Evolutionary conservation across 768 basidiomycete species (phyloP), one percentile per base, ranked within the genome.

Genomic region (Boletellus ananiceps): DNA sequence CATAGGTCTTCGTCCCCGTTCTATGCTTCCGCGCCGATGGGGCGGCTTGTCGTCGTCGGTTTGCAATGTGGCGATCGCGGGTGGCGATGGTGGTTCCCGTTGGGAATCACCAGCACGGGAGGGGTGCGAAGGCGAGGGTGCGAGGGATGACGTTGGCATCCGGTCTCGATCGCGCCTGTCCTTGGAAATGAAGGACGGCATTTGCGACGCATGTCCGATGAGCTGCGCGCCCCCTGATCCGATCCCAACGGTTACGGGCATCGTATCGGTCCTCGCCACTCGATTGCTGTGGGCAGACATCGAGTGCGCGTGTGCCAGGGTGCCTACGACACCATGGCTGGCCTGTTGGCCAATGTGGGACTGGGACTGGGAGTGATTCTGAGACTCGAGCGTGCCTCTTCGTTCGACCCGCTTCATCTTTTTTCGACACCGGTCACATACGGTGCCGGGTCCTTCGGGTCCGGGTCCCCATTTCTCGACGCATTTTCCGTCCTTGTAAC

Each of bases 401-500:
- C 85, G 72, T 61, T 90, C 88, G 43, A 87, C 84, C 2, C 88
- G 80, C 68, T 89, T 89, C 86, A 88, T 88, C 66, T 89, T 88
- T 66, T 90, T 90, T 44, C 88, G 79, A 66, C 88, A 88, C 78
- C 87, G 71, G 72, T 90, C 88, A 60, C 87, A 90, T 0, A 90
- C 87, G 0, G 88, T 90, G 18, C 87, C 88, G 44, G 88, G 88
- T 0, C 88, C 88, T 67, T 83, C 78, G 40, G 88, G 88, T 4
- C 88, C 88, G 19, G 88, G 87, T 1, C 88, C 88, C 88, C 88
- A 90, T 66, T 90, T 90, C 60, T 90, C 88, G 44, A 90, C 87
- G 62, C 88, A 90, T 57, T 88, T 88, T 8, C 83, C 85, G 18
- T 90, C 88, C 69, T 88, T 88, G 69, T 89, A 90, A 1, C 87